These are phyloP conservation scores for Ilyonectria destructans DNA, from an alignment of 2,329 filamentous ascomycete genomes.

Conservation along the genomic window DNA sequence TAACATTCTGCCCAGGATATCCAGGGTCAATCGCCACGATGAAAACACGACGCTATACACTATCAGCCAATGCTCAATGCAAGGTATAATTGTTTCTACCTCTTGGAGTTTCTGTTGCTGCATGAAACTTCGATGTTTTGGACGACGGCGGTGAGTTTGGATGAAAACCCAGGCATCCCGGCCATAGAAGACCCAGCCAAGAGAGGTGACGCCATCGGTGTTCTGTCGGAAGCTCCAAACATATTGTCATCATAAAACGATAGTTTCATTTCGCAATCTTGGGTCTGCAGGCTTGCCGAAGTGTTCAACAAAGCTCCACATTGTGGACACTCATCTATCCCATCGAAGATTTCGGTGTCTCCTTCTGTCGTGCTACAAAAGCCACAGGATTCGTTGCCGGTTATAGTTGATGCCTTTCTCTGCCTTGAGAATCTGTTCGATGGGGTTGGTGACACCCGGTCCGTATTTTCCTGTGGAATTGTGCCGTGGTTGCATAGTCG, in stretches of 20 bases:
- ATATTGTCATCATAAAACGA: not conserved
- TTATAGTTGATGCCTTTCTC: too few species aligned
- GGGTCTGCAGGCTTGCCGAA: not conserved
- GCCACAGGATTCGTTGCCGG: not conserved
- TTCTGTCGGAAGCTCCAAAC: not conserved
- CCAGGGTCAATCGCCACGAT: slow-evolving; percentile 1
- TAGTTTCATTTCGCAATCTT: not conserved
- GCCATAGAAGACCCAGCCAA: not conserved
- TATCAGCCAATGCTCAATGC: not conserved
- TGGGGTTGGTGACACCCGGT: not conserved
- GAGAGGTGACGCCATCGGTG: not conserved
- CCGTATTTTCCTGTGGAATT: not conserved
- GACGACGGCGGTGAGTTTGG: not conserved
- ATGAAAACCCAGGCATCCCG: not conserved
- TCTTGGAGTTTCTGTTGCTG: not conserved
- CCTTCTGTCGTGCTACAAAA: not conserved
- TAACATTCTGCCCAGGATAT: not conserved
- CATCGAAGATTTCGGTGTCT: not conserved
- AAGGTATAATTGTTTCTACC: not conserved
- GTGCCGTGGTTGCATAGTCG: slow-evolving; percentile 5
- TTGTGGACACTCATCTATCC: not conserved
- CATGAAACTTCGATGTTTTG: not conserved
- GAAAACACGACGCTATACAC: slow-evolving; percentile 1
- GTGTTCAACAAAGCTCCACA: not conserved
- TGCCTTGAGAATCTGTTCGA: not conserved